phyloP scores from a whole-genome alignment of 2,329 filamentous ascomycete genomes.

The Exserohilum rostratum region DNA sequence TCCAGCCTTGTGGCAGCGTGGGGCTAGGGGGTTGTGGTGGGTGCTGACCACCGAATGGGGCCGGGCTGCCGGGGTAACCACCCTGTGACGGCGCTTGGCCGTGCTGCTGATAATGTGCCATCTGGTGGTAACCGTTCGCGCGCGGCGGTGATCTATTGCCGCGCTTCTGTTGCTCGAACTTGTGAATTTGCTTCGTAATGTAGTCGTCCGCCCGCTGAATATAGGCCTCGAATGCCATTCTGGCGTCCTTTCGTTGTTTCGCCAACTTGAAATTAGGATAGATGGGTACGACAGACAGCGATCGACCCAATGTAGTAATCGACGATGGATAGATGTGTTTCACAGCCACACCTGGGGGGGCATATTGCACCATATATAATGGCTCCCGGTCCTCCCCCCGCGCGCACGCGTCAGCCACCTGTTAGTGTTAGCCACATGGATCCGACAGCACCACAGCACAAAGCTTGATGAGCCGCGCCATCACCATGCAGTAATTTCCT shows the following conservation, averaged over 20 bases:
- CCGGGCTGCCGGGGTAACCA: constrained; percentile 8
- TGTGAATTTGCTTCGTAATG: constrained; percentile 25
- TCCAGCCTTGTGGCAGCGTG: constrained; percentile 61
- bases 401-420: constrained; percentile 21
- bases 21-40: constrained; percentile 21
- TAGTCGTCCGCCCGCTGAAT: constrained; percentile 24
- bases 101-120: constrained; percentile 7
- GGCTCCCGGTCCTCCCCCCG: constrained; percentile 2
- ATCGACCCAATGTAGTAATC: not conserved
- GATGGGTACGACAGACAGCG: not conserved
- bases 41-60: constrained; percentile 14
- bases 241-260: not conserved
- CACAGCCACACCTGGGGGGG: constrained; percentile 11
- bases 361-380: constrained; percentile 11
- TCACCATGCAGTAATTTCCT: constrained; percentile 11
- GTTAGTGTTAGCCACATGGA: constrained; percentile 12
- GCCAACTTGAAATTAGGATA: not conserved
- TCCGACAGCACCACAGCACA: constrained; percentile 5
- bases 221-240: constrained; percentile 21
- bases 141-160: constrained; percentile 9
- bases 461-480: constrained; percentile 19
- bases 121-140: constrained; percentile 14
- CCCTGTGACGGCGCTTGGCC: constrained; percentile 4
- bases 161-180: constrained; percentile 23
- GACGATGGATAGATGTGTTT: constrained; percentile 2